Evolutionary conservation across 768 basidiomycete species (phyloP), one percentile per base, ranked within the genome.

Genomic region (Sarcomyxa edulis): DNA sequence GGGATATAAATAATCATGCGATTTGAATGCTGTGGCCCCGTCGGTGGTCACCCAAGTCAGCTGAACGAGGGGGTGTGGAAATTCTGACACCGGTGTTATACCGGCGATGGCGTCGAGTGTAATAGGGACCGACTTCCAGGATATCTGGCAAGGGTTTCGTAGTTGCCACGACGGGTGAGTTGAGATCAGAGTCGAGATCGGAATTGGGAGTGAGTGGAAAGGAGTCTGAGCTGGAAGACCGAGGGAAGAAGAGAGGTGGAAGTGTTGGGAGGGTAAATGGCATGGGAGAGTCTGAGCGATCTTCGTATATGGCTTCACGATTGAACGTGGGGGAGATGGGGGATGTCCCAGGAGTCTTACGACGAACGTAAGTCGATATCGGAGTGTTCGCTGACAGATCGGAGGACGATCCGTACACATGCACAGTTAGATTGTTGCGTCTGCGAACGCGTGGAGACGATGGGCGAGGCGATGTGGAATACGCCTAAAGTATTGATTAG

Each of bases 361-460:
- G 78, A 46, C 87, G 84, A 29, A 84, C 80, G 43, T 83, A 89
- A 26, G 75, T 72, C 19, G 87, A 90, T 39, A 90, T 89, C 38
- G 87, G 87, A 10, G 81, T 85, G 51, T 76, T 74, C 26, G 75
- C 79, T 21, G 74, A 60, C 14, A 78, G 60, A 53, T 81, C 78
- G 43, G 62, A 61, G 18, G 58, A 61, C 9, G 72, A 72, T 27
- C 64, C 72, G 47, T 73, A 74, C 14, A 70, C 59, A 48, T 69
- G 71, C 36, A 70, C 65, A 15, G 66, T 56, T 9, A 75, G 5
- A 26, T 11, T 40, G 27, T n/a, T n/a, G 26, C 33, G 25, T 15
- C 24, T 8, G 14, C 27, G 61, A 15, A 68, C 46, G 41, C 63
- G 66, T 37, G 71, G 67, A 37, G 71, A 61, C 38, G 58, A 54